Evolutionary conservation across 2,329 filamentous ascomycete species (phyloP).

Genomic region (Colletotrichum tropicicola): DNA sequence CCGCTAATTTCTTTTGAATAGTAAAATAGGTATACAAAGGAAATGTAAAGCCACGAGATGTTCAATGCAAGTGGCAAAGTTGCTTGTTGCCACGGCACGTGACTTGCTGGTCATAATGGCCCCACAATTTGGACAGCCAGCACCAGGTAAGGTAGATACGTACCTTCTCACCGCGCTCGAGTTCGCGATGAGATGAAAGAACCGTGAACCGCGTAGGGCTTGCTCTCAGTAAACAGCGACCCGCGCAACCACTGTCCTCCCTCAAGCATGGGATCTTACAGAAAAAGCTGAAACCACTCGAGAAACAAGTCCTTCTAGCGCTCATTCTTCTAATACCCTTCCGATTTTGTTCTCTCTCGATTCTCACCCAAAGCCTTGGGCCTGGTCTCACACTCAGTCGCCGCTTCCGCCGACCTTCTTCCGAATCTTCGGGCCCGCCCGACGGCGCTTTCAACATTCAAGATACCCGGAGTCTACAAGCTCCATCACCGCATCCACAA

Average conservation of each 20-base stretch:
- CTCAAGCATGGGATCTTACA: constrained; percentile 10
- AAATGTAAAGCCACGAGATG: too few relatives aligned
- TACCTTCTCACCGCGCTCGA: constrained; percentile 13
- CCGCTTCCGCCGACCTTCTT: not conserved
- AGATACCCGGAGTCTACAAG: not conserved
- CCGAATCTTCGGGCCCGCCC: not conserved
- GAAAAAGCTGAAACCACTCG: not conserved
- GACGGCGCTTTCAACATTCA: not conserved
- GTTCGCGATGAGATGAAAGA: constrained; percentile 11
- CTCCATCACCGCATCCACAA: not conserved
- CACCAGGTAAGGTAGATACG: too few relatives aligned
- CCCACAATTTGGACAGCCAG: too few relatives aligned
- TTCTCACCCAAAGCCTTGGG: not conserved
- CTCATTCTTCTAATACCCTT: too few relatives aligned
- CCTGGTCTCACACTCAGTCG: not conserved
- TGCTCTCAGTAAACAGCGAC: constrained; percentile 4
- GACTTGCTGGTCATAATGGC: not conserved
- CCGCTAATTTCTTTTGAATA: too few relatives aligned
- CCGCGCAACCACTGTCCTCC: not conserved
- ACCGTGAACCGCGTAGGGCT: constrained; percentile 2
- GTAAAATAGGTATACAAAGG: too few relatives aligned
- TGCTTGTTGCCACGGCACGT: too few relatives aligned
- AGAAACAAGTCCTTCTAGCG: too few relatives aligned
- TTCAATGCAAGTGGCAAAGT: too few relatives aligned
- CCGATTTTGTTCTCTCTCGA: not conserved